Base-by-base conservation (phyloP, 2,329 filamentous ascomycete species). In the Exophiala xenobiotica region DNA sequence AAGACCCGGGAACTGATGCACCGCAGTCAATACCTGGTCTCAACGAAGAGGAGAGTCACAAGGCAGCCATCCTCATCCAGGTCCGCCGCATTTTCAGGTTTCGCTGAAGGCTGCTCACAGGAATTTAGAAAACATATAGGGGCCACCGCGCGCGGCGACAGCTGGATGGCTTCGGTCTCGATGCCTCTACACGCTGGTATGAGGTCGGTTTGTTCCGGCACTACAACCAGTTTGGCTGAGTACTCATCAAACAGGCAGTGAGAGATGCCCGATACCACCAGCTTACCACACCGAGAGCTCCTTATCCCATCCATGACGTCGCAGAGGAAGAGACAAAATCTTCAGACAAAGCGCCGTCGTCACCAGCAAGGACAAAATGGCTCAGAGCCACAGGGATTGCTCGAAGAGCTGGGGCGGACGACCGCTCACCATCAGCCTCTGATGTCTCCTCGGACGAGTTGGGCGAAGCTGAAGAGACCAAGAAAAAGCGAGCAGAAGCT, bases 61-160 rank as follows among this genome's bases (percentile, higher is more conserved):
- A 51, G 44, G 58, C 58, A 5, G 56, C 58, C 0, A 29, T 49
- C 24, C 47, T 51, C 29, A 54, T 54, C 43, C 51, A 54, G 47
- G 51, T 54, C 26, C 24, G 31, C 23, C 7, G 23, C 23, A 12
- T 11, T 11, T 2, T 23, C 11, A 29, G 18, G 16, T 38, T 6
- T 53, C n/a, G n/a, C n/a, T n/a, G n/a, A n/a, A n/a, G n/a, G n/a
- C n/a, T n/a, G 23, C 29, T 50, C 45, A 50, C 40, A 3, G 11
- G 7, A 9, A 16, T 24, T 22, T 41, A 89, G 73, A 82, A 85
- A 59, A 86, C 84, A 20, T 95, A 90, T 66, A 79, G 90, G 26
- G 88, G 89, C 4, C 88, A 95, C 67, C 79, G 87, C 47, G 78
- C 81, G 42, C 79, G 89, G 37, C 74, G 89, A 41, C 84, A 89